Conservation (phyloP, 768 basidiomycete species). For the Tylopilus vinaceipallidus region DNA sequence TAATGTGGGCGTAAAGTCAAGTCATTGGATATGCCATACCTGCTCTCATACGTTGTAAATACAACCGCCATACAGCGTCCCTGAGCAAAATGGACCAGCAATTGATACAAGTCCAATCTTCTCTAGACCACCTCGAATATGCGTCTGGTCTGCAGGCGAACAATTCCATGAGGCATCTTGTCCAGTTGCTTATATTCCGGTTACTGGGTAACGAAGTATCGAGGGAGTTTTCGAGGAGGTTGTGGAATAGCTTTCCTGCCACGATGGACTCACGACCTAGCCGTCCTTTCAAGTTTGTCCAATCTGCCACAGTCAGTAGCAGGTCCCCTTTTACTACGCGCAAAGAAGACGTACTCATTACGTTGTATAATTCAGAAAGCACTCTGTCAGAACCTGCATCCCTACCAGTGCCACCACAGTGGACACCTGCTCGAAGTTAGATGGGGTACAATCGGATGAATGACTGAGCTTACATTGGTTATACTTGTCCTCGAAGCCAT, state of each 20-base stretch:
- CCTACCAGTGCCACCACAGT: neutral
- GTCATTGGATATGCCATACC: neutral
- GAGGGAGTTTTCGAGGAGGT: neutral
- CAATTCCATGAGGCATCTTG: neutral
- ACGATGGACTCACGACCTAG: neutral
- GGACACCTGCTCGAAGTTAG: neutral
- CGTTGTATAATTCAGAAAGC: neutral
- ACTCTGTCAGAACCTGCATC: neutral
- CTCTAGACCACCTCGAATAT: conserved; percentile 1
- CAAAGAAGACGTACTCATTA: neutral
- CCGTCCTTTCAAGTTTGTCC: neutral
- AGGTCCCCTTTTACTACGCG: too few relatives aligned
- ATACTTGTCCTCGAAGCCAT: neutral
- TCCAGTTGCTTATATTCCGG: conserved; percentile 6
- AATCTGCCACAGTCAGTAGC: too few relatives aligned
- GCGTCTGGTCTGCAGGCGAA: neutral
- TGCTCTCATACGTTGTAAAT: neutral
- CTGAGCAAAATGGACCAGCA: neutral
- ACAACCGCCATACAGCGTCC: conserved; percentile 5
- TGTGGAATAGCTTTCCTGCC: neutral
- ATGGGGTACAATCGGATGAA: neutral
- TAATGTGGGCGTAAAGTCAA: neutral
- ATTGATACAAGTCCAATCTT: neutral
- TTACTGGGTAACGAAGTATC: too few relatives aligned
- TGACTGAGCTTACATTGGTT: neutral